A percentile compares a stretch with the other conserved stretches of the same genome.
Conservation (phyloP, 169 alveolate species). For the Besnoitia besnoiti region DNA sequence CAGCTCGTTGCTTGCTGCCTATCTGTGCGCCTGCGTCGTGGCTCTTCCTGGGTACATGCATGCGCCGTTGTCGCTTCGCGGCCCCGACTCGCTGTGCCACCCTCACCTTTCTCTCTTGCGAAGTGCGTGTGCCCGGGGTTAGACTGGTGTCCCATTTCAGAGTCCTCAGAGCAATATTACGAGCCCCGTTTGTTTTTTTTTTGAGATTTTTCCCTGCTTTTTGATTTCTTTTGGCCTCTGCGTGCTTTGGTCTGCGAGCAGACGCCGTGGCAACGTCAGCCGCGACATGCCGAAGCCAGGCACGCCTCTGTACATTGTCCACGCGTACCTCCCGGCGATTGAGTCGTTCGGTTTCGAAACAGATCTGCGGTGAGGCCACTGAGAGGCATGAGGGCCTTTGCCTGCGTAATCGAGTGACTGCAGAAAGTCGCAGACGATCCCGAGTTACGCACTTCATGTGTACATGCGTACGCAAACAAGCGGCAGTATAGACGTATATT, state of each 20-base stretch:
- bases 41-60: no score
- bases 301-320: conserved; percentile 93
- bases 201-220: background rate
- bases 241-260: conserved; percentile 68
- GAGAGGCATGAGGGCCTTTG: background rate
- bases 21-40: no score
- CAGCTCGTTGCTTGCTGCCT: no score
- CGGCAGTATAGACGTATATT: background rate
- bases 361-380: conserved; percentile 89
- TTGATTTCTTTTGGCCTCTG: background rate
- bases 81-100: no score
- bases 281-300: conserved; percentile 94
- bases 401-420: background rate
- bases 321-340: conserved; percentile 97
- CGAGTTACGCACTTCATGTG: no score
- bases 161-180: no score
- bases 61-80: no score
- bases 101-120: no score
- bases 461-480: background rate
- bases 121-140: no score
- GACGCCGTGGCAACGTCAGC: conserved; percentile 91
- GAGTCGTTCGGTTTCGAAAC: conserved; percentile 99
- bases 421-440: no score
- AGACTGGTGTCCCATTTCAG: no score
- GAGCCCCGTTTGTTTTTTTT: no score